A percentile compares a stretch with the other conserved stretches of the same genome.
Evolutionary conservation across 163 green algal species (phyloP).

Genomic region (Scenedesmus sp.): DNA sequence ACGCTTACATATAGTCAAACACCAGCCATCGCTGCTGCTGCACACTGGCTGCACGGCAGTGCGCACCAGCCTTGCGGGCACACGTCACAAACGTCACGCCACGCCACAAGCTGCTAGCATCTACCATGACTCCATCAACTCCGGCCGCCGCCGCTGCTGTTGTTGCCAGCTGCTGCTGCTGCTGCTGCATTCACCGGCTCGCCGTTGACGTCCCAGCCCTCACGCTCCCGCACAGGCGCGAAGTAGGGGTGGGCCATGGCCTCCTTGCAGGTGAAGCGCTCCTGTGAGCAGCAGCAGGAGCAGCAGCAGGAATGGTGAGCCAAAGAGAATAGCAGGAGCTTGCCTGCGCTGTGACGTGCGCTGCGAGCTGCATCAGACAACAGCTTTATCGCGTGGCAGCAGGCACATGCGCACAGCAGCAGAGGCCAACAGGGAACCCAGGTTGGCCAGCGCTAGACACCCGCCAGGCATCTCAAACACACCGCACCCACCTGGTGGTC

Average conservation of each 20-base stretch:
- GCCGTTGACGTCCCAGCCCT: conserved; percentile 33
- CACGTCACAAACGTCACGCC: too few species aligned
- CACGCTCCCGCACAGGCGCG: conserved; percentile 70
- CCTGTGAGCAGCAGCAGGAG: conserved; percentile 40
- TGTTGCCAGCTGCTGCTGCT: conserved; percentile 9
- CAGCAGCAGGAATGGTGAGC: background rate
- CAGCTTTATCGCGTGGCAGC: background rate
- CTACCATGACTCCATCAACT: background rate
- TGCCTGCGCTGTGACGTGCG: background rate
- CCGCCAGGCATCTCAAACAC: background rate
- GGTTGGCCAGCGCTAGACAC: background rate
- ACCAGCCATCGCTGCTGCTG: too few species aligned
- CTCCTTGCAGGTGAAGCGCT: conserved; percentile 93
- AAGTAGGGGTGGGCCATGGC: conserved; percentile 97
- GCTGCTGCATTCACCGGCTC: conserved; percentile 11
- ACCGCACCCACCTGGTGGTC: conserved; percentile 85
- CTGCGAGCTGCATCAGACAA: background rate
- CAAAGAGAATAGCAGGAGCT: background rate
- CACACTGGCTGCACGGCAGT: too few species aligned
- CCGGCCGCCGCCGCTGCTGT: background rate
- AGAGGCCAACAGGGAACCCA: background rate
- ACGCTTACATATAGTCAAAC: too few species aligned
- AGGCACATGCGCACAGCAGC: background rate
- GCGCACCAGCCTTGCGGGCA: too few species aligned
- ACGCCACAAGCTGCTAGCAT: too few species aligned